These are phyloP conservation scores for Klebsormidium nitens DNA, from an alignment of 139 green algal genomes.

Conservation along the genomic window DNA sequence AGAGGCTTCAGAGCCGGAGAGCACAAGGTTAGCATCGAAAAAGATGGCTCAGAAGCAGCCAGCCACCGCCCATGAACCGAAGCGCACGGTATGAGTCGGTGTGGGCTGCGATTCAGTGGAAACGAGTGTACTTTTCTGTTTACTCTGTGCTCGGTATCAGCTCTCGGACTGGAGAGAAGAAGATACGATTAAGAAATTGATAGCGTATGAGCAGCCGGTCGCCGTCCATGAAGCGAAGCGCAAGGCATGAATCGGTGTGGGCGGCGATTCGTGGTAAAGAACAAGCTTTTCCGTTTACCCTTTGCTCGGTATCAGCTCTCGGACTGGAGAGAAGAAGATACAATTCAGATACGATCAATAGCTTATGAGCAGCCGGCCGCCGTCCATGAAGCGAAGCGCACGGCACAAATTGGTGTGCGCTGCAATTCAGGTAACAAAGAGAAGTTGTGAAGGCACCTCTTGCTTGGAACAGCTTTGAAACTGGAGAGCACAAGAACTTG, in stretches of 20 bases:
- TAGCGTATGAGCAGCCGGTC: not conserved
- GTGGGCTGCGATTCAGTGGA: too few species aligned
- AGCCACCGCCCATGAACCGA: not conserved
- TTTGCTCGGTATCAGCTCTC: too few species aligned
- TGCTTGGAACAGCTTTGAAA: not conserved
- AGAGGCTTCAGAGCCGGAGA: not conserved
- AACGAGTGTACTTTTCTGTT: too few species aligned
- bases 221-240: not conserved
- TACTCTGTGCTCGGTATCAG: too few species aligned
- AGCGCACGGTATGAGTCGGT: not conserved
- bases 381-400: slow-evolving; percentile 46
- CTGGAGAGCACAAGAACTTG: not conserved
- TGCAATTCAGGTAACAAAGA: too few species aligned
- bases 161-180: too few species aligned
- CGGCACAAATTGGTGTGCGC: slow-evolving; percentile 25
- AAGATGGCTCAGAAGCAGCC: not conserved
- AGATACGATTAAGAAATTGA: too few species aligned
- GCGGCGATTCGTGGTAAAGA: not conserved
- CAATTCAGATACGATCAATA: not conserved
- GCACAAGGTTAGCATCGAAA: not conserved
- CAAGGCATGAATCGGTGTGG: slow-evolving; percentile 2
- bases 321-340: not conserved
- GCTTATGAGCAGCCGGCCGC: slow-evolving; percentile 22
- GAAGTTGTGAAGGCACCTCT: too few species aligned
- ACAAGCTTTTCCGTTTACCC: too few species aligned